A percentile compares a stretch with the other conserved stretches of the same genome.
Conservation (phyloP, 2,329 filamentous ascomycete genomes). For the Colletotrichum agaves region DNA sequence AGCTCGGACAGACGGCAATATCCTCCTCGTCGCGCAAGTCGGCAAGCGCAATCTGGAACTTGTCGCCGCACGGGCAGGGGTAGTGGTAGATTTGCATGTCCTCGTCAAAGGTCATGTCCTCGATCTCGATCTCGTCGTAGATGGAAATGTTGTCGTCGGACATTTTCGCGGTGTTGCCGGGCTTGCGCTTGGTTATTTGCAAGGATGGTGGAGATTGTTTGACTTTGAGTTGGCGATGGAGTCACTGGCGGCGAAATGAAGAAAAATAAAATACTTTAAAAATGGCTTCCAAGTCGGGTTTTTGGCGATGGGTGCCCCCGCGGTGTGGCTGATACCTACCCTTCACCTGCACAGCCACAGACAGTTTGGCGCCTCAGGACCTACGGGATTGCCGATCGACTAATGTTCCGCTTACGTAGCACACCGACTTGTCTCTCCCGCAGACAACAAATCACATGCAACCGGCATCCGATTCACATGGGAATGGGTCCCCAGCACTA, state of each 20-base stretch:
- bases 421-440: not conserved
- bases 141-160: constrained; percentile 77
- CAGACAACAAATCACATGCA: constrained; percentile 33
- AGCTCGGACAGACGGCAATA: constrained; percentile 97
- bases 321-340: constrained; percentile 30
- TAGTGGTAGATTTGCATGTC: constrained; percentile 91
- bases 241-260: not conserved
- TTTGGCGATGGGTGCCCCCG: constrained; percentile 32
- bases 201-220: not conserved
- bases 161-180: constrained; percentile 53
- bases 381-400: too few species aligned
- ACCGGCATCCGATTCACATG: constrained; percentile 35
- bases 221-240: not conserved
- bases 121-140: constrained; percentile 98
- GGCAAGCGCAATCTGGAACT: constrained; percentile 88
- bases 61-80: constrained; percentile 96
- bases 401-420: not conserved
- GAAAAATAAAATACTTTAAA: not conserved
- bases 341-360: not conserved
- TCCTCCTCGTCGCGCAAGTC: constrained; percentile 91
- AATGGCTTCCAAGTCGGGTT: too few species aligned
- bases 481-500: constrained; percentile 19
- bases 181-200: not conserved
- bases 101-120: constrained; percentile 94
- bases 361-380: not conserved